These are phyloP conservation scores for Beta vulgaris DNA, from an alignment of 148 eudicot species.

Conservation along the genomic window DNA sequence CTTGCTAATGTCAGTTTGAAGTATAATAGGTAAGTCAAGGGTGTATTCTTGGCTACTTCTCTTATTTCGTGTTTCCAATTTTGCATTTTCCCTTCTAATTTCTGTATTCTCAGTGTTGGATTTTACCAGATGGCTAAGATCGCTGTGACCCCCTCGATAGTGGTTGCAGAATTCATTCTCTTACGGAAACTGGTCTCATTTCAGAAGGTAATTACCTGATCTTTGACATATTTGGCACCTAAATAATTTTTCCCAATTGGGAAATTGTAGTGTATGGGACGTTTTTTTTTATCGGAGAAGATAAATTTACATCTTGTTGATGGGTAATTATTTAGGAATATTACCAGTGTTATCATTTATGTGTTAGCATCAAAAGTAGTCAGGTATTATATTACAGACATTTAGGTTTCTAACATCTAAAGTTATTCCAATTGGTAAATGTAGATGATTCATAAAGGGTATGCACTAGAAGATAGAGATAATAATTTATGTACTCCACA, in stretches of 20 bases:
- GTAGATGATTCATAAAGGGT: no score
- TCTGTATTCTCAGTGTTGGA: slow-evolving; percentile 62
- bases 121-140: slow-evolving; percentile 99
- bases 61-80: not conserved
- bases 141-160: slow-evolving; percentile 92
- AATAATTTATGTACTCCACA: no score
- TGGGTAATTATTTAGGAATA: not conserved
- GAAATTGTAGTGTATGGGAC: not conserved
- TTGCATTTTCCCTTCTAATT: slow-evolving; percentile 1
- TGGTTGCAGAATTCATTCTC: slow-evolving; percentile 72
- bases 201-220: slow-evolving; percentile 53
- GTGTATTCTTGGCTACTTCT: not conserved
- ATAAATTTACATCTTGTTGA: not conserved
- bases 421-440: no score
- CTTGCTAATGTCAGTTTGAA: slow-evolving; percentile 96
- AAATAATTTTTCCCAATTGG: not conserved
- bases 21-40: slow-evolving; percentile 65
- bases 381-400: not conserved
- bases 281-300: no score
- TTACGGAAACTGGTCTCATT: slow-evolving; percentile 61
- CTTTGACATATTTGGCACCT: not conserved
- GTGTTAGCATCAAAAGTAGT: not conserved
- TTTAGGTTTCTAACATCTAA: not conserved
- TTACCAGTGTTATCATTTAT: not conserved
- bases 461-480: no score